phyloP scores from a whole-genome alignment of 495 filamentous ascomycete genomes.

The Penicillium silybi region DNA sequence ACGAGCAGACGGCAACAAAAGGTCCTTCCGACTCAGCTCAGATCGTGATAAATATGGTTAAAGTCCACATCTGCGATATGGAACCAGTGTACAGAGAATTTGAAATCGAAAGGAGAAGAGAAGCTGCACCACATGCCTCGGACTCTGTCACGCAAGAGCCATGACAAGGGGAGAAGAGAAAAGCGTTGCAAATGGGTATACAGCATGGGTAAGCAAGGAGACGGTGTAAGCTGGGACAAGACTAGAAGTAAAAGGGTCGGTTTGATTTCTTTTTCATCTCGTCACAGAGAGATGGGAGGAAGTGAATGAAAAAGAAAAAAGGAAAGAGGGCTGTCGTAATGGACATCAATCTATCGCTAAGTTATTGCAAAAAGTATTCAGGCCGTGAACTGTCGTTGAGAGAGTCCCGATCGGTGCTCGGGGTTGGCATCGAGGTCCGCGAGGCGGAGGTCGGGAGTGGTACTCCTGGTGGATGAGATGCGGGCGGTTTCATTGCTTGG shows the following conservation, averaged over 20 bases:
- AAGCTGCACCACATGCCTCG: conserved; percentile 1
- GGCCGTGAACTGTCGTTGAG: conserved; percentile 28
- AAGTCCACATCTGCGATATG: neutral
- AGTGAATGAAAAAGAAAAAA: no score
- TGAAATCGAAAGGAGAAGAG: neutral
- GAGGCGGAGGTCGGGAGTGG: conserved; percentile 4
- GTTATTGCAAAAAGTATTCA: conserved; percentile 11
- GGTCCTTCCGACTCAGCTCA: neutral
- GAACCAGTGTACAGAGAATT: conserved; percentile 1
- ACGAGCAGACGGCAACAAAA: neutral
- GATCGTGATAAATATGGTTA: neutral
- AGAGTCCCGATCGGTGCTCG: conserved; percentile 6
- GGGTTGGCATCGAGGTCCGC: conserved; percentile 5
- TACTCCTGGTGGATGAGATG: conserved; percentile 10
- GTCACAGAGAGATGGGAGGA: conserved; percentile 14
- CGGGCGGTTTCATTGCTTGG: conserved; percentile 27
- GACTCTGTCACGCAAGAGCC: neutral
- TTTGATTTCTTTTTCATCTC: conserved; percentile 13
- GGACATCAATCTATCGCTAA: conserved; percentile 31
- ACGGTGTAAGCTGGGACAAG: conserved; percentile 1
- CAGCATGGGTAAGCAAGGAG: conserved; percentile 7
- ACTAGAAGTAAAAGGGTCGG: neutral
- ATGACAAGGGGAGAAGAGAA: neutral
- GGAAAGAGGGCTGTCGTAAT: conserved; percentile 21
- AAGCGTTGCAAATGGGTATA: conserved; percentile 23